phyloP scores from a whole-genome alignment of 768 basidiomycete genomes.

The Xerocomellus intermedius region DNA sequence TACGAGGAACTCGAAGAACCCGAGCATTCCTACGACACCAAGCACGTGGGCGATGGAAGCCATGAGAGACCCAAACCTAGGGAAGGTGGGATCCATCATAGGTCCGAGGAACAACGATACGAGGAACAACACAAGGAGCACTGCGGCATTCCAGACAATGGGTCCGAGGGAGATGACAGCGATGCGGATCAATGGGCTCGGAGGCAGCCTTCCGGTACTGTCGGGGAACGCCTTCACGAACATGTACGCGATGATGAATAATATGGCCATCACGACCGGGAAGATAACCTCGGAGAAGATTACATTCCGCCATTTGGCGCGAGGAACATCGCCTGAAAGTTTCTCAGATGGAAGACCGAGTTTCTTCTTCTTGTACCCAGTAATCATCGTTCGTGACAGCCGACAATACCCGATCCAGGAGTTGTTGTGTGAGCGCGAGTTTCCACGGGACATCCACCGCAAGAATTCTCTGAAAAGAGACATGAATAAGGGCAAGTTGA shows the following conservation, averaged over 20 bases:
- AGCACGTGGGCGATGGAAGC: slow-evolving; percentile 85
- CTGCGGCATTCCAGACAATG: slow-evolving; percentile 90
- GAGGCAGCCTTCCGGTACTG: slow-evolving; percentile 57
- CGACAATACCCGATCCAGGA: slow-evolving; percentile 99
- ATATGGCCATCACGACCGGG: slow-evolving; percentile 78
- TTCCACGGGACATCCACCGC: slow-evolving; percentile 98
- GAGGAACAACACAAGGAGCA: slow-evolving; percentile 86
- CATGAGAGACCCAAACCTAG: slow-evolving; percentile 89
- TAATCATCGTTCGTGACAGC: slow-evolving; percentile 95
- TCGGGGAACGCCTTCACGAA: slow-evolving; percentile 87
- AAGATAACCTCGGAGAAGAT: slow-evolving; percentile 85
- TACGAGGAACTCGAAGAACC: slow-evolving; percentile 95
- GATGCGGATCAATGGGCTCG: slow-evolving; percentile 89
- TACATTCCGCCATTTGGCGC: slow-evolving; percentile 90
- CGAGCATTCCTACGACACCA: slow-evolving; percentile 83
- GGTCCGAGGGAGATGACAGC: slow-evolving; percentile 92
- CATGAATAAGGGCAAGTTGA: neutral
- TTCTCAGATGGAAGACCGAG: slow-evolving; percentile 98
- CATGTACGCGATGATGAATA: slow-evolving; percentile 89
- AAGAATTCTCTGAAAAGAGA: slow-evolving; percentile 76
- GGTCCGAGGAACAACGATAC: slow-evolving; percentile 91
- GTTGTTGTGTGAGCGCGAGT: slow-evolving; percentile 94
- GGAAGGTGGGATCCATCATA: slow-evolving; percentile 79
- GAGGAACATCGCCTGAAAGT: slow-evolving; percentile 90
- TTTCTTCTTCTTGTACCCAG: slow-evolving; percentile 99